Evolutionary conservation across 257 asterid genomes (phyloP), one percentile per base, ranked within the genome.

Genomic region (Przewalskia tangutica): DNA sequence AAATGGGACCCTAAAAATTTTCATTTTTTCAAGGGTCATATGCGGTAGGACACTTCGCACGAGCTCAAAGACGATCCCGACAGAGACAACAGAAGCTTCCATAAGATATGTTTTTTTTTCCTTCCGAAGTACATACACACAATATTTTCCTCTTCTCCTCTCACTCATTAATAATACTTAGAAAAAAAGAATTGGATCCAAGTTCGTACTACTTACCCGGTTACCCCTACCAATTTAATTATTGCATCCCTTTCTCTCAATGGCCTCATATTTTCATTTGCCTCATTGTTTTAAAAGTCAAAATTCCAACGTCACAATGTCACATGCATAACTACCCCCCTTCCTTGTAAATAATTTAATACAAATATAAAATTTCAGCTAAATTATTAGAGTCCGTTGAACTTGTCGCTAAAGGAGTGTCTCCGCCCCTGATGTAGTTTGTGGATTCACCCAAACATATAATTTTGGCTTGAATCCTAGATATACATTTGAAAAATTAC

Each of bases 71-170:
- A n/a, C n/a, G n/a, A n/a, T n/a, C n/a, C n/a, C n/a, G n/a, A n/a
- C n/a, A n/a, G n/a, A n/a, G 81, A 88, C 89, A 83, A 65, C 90
- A 89, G 94, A 90, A 93, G 89, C 89, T 92, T 91, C 97, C 92
- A 85, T 78, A 4, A 63, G 84, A 84, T 86, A 77, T 82, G n/a
- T n/a, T n/a, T n/a, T 85, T 83, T 13, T 36, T 11, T 50, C 82
- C 77, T 46, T 40, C 12, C 13, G 73, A 40, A 46, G 12, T 48
- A 48, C 60, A 13, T 20, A 14, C 50, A 3, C 79, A 73, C 18
- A 73, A 48, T 73, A 73, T 48, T 48, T 73, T 73, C 44, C 71
- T 20, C 36, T 58, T 78, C 36, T 7, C 38, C 18, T 18, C 8
- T 18, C 12, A 23, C 36, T 51, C 27, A 36, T 34, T 40, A 38